Evolutionary conservation across 2,329 filamentous ascomycete species (phyloP).

Genomic region (Zasmidium angulare): DNA sequence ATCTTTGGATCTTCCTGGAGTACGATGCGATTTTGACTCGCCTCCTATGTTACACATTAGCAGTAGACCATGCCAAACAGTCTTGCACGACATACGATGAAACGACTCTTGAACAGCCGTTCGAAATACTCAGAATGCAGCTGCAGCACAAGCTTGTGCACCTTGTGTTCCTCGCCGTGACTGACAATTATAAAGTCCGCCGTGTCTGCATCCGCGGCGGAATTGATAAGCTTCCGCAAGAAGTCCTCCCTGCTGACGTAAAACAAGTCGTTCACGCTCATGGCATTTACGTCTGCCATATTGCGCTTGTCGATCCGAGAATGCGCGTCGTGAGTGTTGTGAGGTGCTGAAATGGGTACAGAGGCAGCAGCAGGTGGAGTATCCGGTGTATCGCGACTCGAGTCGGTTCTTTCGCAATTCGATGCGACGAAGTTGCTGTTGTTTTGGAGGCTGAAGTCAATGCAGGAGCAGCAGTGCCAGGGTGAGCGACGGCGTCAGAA

Average conservation of each 20-base stretch:
- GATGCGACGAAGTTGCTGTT: too few species aligned
- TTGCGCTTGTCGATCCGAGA: too few species aligned
- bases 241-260: background rate
- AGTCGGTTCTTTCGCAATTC: too few species aligned
- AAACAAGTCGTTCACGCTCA: too few species aligned
- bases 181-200: conserved; percentile 14
- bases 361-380: too few species aligned
- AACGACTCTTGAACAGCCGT: background rate
- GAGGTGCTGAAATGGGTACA: too few species aligned
- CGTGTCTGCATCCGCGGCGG: background rate
- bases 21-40: background rate
- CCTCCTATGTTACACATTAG: background rate
- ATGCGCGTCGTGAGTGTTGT: too few species aligned
- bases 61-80: background rate
- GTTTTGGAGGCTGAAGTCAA: too few species aligned
- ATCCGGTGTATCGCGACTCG: too few species aligned
- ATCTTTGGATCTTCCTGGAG: background rate
- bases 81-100: background rate
- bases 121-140: conserved; percentile 5
- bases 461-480: too few species aligned
- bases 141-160: conserved; percentile 1
- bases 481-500: too few species aligned
- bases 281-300: too few species aligned
- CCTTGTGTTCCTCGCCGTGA: conserved; percentile 4
- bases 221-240: background rate